phyloP scores from a whole-genome alignment of 2,329 filamentous ascomycete genomes.

The Alternaria ventricosa region DNA sequence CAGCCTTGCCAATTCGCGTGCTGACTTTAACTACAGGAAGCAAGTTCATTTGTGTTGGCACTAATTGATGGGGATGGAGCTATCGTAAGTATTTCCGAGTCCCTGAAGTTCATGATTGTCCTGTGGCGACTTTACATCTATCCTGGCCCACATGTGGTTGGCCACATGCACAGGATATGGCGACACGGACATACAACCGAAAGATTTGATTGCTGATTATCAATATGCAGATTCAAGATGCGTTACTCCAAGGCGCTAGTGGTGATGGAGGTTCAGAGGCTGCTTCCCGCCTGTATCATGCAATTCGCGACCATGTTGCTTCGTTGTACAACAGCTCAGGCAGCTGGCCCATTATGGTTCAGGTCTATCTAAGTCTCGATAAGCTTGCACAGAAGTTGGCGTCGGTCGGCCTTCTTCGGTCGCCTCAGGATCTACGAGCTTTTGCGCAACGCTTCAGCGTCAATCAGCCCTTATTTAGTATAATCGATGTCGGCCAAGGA shows the following conservation, averaged over 20 bases:
- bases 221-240: constrained; percentile 51
- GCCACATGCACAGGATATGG: not conserved
- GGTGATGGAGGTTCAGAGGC: constrained; percentile 56
- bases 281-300: constrained; percentile 51
- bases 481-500: constrained; percentile 56
- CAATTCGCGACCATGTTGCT: constrained; percentile 52
- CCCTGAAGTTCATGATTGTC: not conserved
- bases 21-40: constrained; percentile 29
- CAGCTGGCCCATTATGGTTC: constrained; percentile 55
- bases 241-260: constrained; percentile 49
- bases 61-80: constrained; percentile 60
- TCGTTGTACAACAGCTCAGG: constrained; percentile 49
- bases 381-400: constrained; percentile 53
- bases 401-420: constrained; percentile 50
- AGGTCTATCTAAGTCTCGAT: constrained; percentile 56
- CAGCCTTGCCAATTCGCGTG: not conserved
- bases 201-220: not conserved
- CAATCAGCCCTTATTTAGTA: constrained; percentile 55
- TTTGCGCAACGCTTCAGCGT: constrained; percentile 55
- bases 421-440: constrained; percentile 47
- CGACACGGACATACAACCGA: not conserved
- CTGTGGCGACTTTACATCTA: not conserved
- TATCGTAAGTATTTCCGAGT: constrained; percentile 43
- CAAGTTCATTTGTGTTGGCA: constrained; percentile 54
- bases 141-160: not conserved